Conservation (phyloP, 108 stramenopile species). For the Skeletonema costatum region DNA sequence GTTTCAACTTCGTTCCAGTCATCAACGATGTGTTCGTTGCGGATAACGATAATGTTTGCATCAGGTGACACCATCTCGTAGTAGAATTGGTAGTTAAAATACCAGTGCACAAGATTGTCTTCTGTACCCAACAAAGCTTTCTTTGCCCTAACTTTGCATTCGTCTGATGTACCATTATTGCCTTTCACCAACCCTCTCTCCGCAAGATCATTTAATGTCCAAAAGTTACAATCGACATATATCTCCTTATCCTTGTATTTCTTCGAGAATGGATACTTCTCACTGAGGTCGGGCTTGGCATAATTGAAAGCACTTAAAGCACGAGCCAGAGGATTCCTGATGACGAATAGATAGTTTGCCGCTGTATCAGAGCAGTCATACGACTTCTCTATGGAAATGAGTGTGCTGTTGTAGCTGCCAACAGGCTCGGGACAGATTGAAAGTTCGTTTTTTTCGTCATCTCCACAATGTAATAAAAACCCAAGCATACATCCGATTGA, state of each 20-base stretch:
- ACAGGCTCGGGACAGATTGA: conserved; percentile 15
- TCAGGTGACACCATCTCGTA: conserved; percentile 19
- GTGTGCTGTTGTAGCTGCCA: conserved; percentile 35
- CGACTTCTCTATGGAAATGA: conserved; percentile 35
- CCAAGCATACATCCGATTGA: conserved; percentile 38
- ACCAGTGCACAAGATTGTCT: background rate
- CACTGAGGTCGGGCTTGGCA: conserved; percentile 24
- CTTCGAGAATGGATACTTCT: background rate
- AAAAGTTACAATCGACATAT: conserved; percentile 9
- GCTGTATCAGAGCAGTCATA: conserved; percentile 36
- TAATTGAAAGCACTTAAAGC: conserved; percentile 39
- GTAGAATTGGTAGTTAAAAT: conserved; percentile 46
- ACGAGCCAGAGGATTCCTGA: conserved; percentile 35
- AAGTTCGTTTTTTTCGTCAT: background rate
- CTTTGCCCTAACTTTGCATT: background rate
- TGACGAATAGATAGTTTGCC: conserved; percentile 30
- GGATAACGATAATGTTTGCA: conserved; percentile 40
- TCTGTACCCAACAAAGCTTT: background rate
- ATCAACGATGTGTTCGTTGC: conserved; percentile 51
- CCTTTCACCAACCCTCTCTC: background rate
- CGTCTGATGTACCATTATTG: background rate
- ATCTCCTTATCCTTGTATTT: conserved; percentile 17
- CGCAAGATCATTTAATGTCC: background rate
- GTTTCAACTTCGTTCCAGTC: conserved; percentile 44
- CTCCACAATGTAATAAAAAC: conserved; percentile 31